Base-by-base conservation (phyloP, 805 yeast genomes). In the Saccharomycopsis sp. region DNA sequence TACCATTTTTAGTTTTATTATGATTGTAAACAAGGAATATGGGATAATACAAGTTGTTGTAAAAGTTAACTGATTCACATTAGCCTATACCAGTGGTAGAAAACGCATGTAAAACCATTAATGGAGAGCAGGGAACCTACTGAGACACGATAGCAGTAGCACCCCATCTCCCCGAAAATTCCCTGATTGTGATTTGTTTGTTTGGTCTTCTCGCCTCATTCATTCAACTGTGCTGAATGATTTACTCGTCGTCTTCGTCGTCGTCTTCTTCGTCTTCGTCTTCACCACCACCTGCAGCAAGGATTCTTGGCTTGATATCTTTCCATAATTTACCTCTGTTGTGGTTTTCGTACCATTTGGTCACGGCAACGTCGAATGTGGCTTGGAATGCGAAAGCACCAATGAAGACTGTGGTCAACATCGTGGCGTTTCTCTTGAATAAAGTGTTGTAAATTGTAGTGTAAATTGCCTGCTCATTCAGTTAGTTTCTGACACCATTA, bases 351-450 rank as follows among this genome's bases (percentile, higher is more conserved):
- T 77, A 82, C 80, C 80, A 82, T 36, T 56, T 57, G 54, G 80
- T 82, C 49, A 81, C 68, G 48, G 71, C 78, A 48, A 63, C 60
- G 59, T 83, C 92, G 52, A 81, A 81, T 56, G 70, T 69, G 38
- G 77, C 79, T 68, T 85, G 89, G 74, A 87, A 86, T 49, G 77
- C 76, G 58, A 88, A 88, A 36, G 96, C 87, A 55, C 83, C 77
- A 38, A 77, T 80, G 53, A 88, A 80, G 48, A 88, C 69, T 48
- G 92, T 69, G 51, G 85, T 84, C 48, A 88, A 95, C 64, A 73
- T 85, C 49, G 81, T 69, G 36, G 96, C 75, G 77, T 89, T 88
- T 74, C 96, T 84, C 75, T 85, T 85, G 74, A 84, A 79, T 42
- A 81, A 54, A 27, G 69, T 62, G 73, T 34, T 17, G 17, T 27